Evolutionary conservation across 108 stramenopile genomes (phyloP).

Genomic region (Fistulifera solaris): DNA sequence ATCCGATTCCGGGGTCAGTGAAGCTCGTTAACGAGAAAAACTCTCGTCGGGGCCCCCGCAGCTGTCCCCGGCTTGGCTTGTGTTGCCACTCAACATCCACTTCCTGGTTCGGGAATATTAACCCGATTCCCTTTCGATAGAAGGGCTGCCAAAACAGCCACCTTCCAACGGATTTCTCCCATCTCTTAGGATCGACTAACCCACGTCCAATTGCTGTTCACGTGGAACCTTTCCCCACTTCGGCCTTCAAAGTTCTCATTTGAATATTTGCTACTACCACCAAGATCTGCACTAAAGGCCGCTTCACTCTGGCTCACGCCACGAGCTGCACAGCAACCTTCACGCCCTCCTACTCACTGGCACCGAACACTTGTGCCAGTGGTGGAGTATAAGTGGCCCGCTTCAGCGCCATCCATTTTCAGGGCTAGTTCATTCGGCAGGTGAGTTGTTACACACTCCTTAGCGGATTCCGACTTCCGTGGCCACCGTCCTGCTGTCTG

Average conservation of each 20-base stretch:
- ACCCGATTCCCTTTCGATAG: conserved; percentile 89
- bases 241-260: conserved; percentile 91
- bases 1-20: conserved; percentile 85
- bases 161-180: conserved; percentile 84
- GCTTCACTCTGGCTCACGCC: conserved; percentile 89
- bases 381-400: conserved; percentile 60
- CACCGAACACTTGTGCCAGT: conserved; percentile 6
- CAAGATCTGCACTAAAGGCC: conserved; percentile 93
- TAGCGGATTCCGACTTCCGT: conserved; percentile 95
- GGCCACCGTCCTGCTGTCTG: conserved; percentile 97
- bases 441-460: conserved; percentile 86
- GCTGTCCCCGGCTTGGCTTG: conserved; percentile 82
- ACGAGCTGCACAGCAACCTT: conserved; percentile 78
- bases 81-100: conserved; percentile 90
- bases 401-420: conserved; percentile 98
- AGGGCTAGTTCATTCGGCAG: conserved; percentile 87
- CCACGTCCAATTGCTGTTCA: conserved; percentile 88
- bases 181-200: conserved; percentile 89
- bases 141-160: conserved; percentile 66
- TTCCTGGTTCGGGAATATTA: conserved; percentile 91
- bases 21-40: conserved; percentile 87
- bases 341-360: conserved; percentile 90
- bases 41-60: conserved; percentile 83
- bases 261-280: conserved; percentile 97
- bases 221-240: conserved; percentile 86